Conservation (phyloP, 2,329 filamentous ascomycete species). For the Pezicula carpinea region DNA sequence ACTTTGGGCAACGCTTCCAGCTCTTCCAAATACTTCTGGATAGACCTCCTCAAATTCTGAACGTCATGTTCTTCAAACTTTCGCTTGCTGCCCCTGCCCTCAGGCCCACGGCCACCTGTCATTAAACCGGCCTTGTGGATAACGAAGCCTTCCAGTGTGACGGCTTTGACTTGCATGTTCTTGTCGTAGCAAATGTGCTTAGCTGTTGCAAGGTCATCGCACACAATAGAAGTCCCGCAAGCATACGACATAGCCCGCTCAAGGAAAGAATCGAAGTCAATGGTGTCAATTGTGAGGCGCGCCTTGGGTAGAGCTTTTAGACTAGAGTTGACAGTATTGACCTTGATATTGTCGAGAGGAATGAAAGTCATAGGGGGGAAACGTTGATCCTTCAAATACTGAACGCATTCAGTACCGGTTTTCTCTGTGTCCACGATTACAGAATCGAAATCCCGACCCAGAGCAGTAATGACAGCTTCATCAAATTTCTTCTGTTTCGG, state of each 20-base stretch:
- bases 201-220: slow-evolving; percentile 79
- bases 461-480: slow-evolving; percentile 85
- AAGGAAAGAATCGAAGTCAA: slow-evolving; percentile 84
- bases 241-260: slow-evolving; percentile 93
- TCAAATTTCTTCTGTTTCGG: slow-evolving; percentile 97
- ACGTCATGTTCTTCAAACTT: slow-evolving; percentile 88
- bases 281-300: slow-evolving; percentile 89
- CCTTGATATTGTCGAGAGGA: slow-evolving; percentile 94
- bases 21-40: slow-evolving; percentile 71
- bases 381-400: slow-evolving; percentile 87
- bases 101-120: slow-evolving; percentile 84
- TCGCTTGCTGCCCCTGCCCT: slow-evolving; percentile 69
- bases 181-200: slow-evolving; percentile 86
- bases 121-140: slow-evolving; percentile 96
- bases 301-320: slow-evolving; percentile 84
- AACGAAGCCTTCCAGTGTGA: slow-evolving; percentile 90
- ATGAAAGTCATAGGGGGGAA: slow-evolving; percentile 89
- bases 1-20: slow-evolving; percentile 75
- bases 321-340: slow-evolving; percentile 83
- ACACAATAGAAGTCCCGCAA: slow-evolving; percentile 92
- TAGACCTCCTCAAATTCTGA: slow-evolving; percentile 74
- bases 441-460: slow-evolving; percentile 90
- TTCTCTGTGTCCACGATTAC: slow-evolving; percentile 95
- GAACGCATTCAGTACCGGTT: slow-evolving; percentile 88
- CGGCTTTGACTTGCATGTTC: slow-evolving; percentile 82